Evolutionary conservation across 2,329 filamentous ascomycete species (phyloP).

Genomic region (Aureobasidium sp.): DNA sequence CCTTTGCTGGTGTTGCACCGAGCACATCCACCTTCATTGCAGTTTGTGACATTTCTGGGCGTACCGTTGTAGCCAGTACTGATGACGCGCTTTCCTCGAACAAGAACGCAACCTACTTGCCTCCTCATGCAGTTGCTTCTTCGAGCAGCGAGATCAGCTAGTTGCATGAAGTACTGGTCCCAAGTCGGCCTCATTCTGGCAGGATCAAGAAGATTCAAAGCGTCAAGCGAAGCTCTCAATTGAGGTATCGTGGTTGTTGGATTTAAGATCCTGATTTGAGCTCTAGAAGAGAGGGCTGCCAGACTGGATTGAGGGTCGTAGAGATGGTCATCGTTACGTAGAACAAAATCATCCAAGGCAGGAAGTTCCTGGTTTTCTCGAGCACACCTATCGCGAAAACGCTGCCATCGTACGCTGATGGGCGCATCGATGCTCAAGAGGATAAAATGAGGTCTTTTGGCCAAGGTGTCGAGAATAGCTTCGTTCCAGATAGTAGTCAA

Average conservation of each 20-base stretch:
- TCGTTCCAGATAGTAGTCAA: conserved; percentile 76
- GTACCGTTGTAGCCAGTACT: conserved; percentile 97
- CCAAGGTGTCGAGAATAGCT: conserved; percentile 63
- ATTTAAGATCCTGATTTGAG: conserved; percentile 81
- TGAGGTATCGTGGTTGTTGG: conserved; percentile 64
- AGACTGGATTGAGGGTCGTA: conserved; percentile 50
- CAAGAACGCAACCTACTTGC: conserved; percentile 87
- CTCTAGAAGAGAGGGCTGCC: conserved; percentile 70
- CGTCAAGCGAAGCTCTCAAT: conserved; percentile 64
- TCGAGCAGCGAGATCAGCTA: conserved; percentile 85
- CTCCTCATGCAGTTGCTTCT: conserved; percentile 98
- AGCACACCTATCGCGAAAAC: conserved; percentile 57
- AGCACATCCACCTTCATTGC: conserved; percentile 80
- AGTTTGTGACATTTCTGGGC: conserved; percentile 82
- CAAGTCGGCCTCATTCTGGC: conserved; percentile 79
- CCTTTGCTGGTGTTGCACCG: conserved; percentile 73
- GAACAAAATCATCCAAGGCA: conserved; percentile 52
- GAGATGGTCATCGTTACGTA: conserved; percentile 65
- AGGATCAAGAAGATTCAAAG: conserved; percentile 69
- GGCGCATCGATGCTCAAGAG: conserved; percentile 89
- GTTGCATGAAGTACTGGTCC: conserved; percentile 97
- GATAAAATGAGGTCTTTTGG: conserved; percentile 83
- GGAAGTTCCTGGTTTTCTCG: conserved; percentile 44
- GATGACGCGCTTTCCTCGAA: conserved; percentile 78
- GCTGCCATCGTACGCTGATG: conserved; percentile 72